Base-by-base conservation (phyloP, 1,284 basidiomycete species). In the Ustilago shanxiensis region DNA sequence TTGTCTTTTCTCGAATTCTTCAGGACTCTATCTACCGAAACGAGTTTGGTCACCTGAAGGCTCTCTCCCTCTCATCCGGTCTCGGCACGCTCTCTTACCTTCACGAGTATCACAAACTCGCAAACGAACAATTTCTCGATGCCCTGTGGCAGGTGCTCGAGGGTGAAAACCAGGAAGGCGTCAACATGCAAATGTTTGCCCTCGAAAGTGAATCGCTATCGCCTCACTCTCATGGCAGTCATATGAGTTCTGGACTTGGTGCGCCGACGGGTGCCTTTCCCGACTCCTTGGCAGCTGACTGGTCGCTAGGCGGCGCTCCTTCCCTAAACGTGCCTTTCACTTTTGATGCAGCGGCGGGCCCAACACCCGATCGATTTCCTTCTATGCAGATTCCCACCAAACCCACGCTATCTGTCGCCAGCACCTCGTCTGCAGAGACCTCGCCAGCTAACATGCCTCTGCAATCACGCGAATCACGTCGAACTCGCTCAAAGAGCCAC, bases 51-150 rank as follows among this genome's bases (percentile, higher is more conserved):
- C 75, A 77, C 53, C 56, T 77, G 33, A 77, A 77, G 20, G 75
- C 75, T 2, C 60, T 77, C 22, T 77, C 75, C 13, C 49, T 73
- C 16, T 77, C 75, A 2, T 77, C 75, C 1, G 75, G 75, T 2
- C 71, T 77, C 2, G 75, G 75, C 33, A 73, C 75, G 6, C 71
- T 77, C 49, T 77, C 75, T 20, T 77, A 77, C 26, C 65, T 77
- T 33, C 75, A 77, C 58, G 71, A 77, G 49, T 77, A 77, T 47
- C 75, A 77, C 64, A 77, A 77, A 47, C 58, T 77, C 26, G 75
- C 75, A 35, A 77, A 77, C 59, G 75, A 77, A 51, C 75, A 77
- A 31, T 73, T 77, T 39, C 75, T 77, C 26, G 75, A 77, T 37
- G 75, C 75, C 9, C 54, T 77, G 20, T 77, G 75, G 75, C 75